These are phyloP conservation scores for Achaetomium macrosporum DNA, from an alignment of 2,329 filamentous ascomycete species.

Conservation along the genomic window DNA sequence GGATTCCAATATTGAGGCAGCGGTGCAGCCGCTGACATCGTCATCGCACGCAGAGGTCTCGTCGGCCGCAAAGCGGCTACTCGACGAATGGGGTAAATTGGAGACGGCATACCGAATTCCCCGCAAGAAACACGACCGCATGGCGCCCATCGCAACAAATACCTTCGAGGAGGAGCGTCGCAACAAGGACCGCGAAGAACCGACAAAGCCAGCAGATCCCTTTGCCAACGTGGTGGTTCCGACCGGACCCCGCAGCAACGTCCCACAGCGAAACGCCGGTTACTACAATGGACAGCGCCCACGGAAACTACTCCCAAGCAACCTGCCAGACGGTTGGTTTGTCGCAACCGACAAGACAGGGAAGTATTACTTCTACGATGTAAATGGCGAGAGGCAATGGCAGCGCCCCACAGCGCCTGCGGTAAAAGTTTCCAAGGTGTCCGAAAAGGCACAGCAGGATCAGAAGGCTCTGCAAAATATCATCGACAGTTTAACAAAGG, in stretches of 20 bases:
- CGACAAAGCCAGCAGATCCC: constrained; percentile 38
- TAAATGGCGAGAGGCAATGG: constrained; percentile 75
- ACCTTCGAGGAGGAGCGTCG: constrained; percentile 58
- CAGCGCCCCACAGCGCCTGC: constrained; percentile 66
- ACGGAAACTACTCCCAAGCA: constrained; percentile 46
- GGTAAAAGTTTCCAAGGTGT: constrained; percentile 57
- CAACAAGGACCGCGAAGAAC: constrained; percentile 38
- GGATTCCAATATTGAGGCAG: constrained; percentile 88
- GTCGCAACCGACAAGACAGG: constrained; percentile 65
- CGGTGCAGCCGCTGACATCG: constrained; percentile 61
- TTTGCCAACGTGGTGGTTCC: constrained; percentile 47
- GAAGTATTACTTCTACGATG: constrained; percentile 79
- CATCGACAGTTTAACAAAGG: constrained; percentile 76
- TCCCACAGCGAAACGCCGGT: constrained; percentile 45
- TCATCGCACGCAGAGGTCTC: constrained; percentile 72
- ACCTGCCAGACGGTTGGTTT: constrained; percentile 82
- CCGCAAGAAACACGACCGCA: constrained; percentile 76
- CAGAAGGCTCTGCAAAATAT: constrained; percentile 76
- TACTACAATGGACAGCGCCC: constrained; percentile 43
- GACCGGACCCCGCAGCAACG: constrained; percentile 56
- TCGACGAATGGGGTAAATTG: constrained; percentile 83
- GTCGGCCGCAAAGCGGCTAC: constrained; percentile 61
- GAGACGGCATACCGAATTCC: constrained; percentile 91
- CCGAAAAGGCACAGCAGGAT: constrained; percentile 57
- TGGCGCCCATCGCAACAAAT: constrained; percentile 45